These are phyloP conservation scores for Cochliopodium minus DNA, from an alignment of 208 protist species.

Conservation along the genomic window DNA sequence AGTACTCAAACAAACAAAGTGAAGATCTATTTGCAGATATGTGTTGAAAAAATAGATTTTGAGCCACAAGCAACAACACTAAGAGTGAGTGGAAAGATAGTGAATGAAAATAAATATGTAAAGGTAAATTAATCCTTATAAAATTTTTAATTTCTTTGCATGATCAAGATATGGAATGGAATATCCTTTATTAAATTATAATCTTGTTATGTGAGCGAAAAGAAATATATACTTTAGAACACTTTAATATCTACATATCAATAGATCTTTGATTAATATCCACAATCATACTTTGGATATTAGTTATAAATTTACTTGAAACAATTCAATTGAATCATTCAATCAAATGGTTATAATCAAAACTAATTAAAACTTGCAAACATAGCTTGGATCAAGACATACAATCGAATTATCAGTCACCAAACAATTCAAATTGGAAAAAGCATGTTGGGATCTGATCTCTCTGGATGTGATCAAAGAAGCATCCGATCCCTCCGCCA, in stretches of 20 bases:
- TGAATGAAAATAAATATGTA: slow-evolving; percentile 57
- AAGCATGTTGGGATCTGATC: slow-evolving; percentile 66
- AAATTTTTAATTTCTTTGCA: too few relatives aligned
- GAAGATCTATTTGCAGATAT: slow-evolving; percentile 26
- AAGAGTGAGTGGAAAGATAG: slow-evolving; percentile 52
- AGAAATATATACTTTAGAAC: too few relatives aligned
- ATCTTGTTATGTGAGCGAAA: too few relatives aligned
- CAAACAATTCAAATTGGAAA: slow-evolving; percentile 64
- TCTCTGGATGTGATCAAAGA: slow-evolving; percentile 29
- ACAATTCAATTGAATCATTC: too few relatives aligned
- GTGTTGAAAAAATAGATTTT: slow-evolving; percentile 33
- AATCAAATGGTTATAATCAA: too few relatives aligned
- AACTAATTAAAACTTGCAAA: too few relatives aligned
- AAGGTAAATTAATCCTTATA: slow-evolving; percentile 31
- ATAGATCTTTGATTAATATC: too few relatives aligned
- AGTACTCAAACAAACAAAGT: slow-evolving; percentile 26
- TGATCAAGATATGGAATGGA: too few relatives aligned
- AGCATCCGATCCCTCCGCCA: slow-evolving; percentile 32
- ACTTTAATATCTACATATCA: too few relatives aligned
- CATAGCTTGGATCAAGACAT: slow-evolving; percentile 63
- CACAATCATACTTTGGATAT: too few relatives aligned
- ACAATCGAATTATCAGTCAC: slow-evolving; percentile 68
- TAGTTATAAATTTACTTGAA: too few relatives aligned
- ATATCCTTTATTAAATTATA: too few relatives aligned
- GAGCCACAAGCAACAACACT: slow-evolving; percentile 25